Base-by-base conservation (phyloP, 1,139 yeast species). In the Pichia sp. region DNA sequence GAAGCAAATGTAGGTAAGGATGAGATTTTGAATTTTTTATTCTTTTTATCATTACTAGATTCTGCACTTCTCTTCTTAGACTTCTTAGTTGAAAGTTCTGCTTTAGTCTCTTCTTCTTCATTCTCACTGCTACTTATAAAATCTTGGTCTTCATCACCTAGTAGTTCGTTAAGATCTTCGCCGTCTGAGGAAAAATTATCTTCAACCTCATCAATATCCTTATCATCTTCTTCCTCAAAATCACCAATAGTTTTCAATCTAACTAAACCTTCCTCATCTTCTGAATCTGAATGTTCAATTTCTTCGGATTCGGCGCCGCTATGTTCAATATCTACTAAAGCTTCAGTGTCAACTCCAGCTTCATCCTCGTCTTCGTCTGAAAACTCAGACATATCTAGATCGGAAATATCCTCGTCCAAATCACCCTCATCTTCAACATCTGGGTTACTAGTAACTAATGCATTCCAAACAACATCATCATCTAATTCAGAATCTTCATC, bases 401-500 rank as follows among this genome's bases (percentile, higher is more conserved):
- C 81, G 40, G 70, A 71, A n/a, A 65, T 35, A 8, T 64, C 66
- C 53, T 75, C 79, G 54, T 75, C 86, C 42, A 75, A 66, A 34
- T 53, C 53, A 36, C 72, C 74, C 18, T 72, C 80, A 46, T 71
- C 83, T 57, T 85, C 95, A 49, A 86, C 81, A 48, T 85, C 95
- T 0, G 96, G 95, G 57, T 79, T 79, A 40, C 95, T 85, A 60
- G 82, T 79, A 36, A 89, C 95, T 62, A 89, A 73, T 0, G 96
- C 97, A 58, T 81, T 72, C 96, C 96, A 89, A 40, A 88, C 86
- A 54, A 83, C 89, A 43, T 81, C 94, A 60, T 89, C 95, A 54
- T 78, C 82, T 59, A 80, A 63, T 34, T 78, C 86, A 44, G 74
- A 77, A 39, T 49, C 53, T 69, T 71, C 59, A 38, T 61, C 74